A percentile compares a stretch with the other conserved stretches of the same genome.
Conservation (phyloP, 1,284 basidiomycete genomes). For the Fomitopsis betulina region DNA sequence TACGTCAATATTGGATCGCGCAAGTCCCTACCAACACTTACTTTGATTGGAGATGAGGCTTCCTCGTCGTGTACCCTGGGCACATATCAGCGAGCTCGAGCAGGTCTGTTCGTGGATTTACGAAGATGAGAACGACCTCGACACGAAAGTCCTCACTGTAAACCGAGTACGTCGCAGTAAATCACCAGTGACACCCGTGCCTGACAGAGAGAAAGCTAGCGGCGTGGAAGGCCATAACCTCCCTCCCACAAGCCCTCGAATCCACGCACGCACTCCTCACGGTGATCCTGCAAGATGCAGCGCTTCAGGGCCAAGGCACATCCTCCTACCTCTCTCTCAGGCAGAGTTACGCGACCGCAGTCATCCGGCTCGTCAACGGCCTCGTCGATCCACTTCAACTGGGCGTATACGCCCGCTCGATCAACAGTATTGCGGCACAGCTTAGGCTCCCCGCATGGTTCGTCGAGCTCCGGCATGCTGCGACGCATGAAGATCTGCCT, state of each 20-base stretch:
- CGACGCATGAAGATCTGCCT: conserved; percentile 95
- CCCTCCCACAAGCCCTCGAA: conserved; percentile 70
- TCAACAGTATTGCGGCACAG: conserved; percentile 83
- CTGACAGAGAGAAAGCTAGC: conserved; percentile 47
- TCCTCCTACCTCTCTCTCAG: conserved; percentile 46
- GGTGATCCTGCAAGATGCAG: conserved; percentile 50
- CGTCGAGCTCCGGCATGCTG: conserved; percentile 92
- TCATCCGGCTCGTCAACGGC: conserved; percentile 91
- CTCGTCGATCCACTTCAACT: conserved; percentile 92
- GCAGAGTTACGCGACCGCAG: conserved; percentile 70
- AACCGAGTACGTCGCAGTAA: conserved; percentile 53
- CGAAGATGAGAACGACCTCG: conserved; percentile 55
- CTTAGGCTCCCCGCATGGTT: conserved; percentile 86
- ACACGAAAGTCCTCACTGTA: conserved; percentile 58
- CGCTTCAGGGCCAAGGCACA: conserved; percentile 11
- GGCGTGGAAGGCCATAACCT: conserved; percentile 70
- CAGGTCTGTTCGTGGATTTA: conserved; percentile 82
- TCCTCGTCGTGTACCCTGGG: conserved; percentile 85
- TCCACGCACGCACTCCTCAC: conserved; percentile 67
- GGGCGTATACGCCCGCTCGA: conserved; percentile 84
- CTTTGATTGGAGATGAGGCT: conserved; percentile 69
- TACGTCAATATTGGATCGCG: not conserved
- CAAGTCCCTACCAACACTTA: not conserved
- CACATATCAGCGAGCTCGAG: conserved; percentile 68
- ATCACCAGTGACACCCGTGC: conserved; percentile 2